Conservation (phyloP, 345 rosid genomes). For the Brassica napus region Da-Ae NC_063443.1:17104001-17104500, state of each 20-base stretch:
- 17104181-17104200: conserved; percentile 32
- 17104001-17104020: conserved; percentile 7
- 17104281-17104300: not conserved
- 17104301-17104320: not conserved
- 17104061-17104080: conserved; percentile 20
- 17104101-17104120: conserved; percentile 22
- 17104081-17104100: not conserved
- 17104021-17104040: conserved; percentile 1
- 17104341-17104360: conserved; percentile 21
- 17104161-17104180: conserved; percentile 12
- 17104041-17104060: not conserved
- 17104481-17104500: conserved; percentile 31
- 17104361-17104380: conserved; percentile 34
- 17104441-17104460: conserved; percentile 11
- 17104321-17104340: conserved; percentile 34
- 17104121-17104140: conserved; percentile 23
- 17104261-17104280: conserved; percentile 31
- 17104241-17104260: conserved; percentile 6
- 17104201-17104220: conserved; percentile 29
- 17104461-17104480: conserved; percentile 33
- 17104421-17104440: conserved; percentile 31
- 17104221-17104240: conserved; percentile 26
- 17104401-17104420: conserved; percentile 13
- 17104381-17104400: conserved; percentile 29
- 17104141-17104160: not conserved